Base-by-base conservation (phyloP, 768 basidiomycete genomes). In the Lactifluus hygrophoroides region DNA sequence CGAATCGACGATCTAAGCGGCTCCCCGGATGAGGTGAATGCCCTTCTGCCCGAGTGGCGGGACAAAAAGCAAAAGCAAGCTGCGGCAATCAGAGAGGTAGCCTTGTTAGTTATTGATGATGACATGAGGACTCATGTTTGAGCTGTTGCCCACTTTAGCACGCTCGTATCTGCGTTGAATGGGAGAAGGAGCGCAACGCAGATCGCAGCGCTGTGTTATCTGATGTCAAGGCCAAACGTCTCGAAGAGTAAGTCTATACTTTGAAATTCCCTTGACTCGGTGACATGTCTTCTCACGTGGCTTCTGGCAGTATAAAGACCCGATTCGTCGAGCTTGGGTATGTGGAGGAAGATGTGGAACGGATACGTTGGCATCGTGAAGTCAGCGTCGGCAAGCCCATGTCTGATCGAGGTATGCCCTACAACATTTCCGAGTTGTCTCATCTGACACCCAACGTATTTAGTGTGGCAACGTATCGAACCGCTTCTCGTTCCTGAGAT, bases 201-300 rank as follows among this genome's bases (percentile, higher is more conserved):
- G 59, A 61, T 25, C 59, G 59, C 19, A 56, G 32, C 2, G 49
- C 50, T n/a, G 37, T 56, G 14, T 40, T 61, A 32, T 50, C 49
- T 27, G 42, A 43, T 9, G 50, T 61, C 42, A 61, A 56, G 49
- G 49, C 49, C 10, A 50, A 40, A 25, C 59, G 59, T 30, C 52
- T 50, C 27, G 59, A 51, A 46, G 54, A 61, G 59, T 61, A 23
- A 16, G 37, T 56, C 23, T 21, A 54, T 30, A 6, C 16, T 17
- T 17, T 37, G 9, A 37, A 34, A 13, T 16, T 21, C 6, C 8
- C 11, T 28, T 23, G n/a, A 19, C 9, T 5, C 28, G 10, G 5
- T 43, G 49, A 16, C 21, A 6, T 19, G 19, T 19, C 1, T 25
- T 42, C 50, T 45, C n/a, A 52, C 40, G 7, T 17, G 30, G 45